Percentiles rank a stretch among this genome's conserved stretches.
Evolutionary conservation across 495 filamentous ascomycete genomes (phyloP).

Genomic region (Aspergillus sclerotiicarbonarius): DNA sequence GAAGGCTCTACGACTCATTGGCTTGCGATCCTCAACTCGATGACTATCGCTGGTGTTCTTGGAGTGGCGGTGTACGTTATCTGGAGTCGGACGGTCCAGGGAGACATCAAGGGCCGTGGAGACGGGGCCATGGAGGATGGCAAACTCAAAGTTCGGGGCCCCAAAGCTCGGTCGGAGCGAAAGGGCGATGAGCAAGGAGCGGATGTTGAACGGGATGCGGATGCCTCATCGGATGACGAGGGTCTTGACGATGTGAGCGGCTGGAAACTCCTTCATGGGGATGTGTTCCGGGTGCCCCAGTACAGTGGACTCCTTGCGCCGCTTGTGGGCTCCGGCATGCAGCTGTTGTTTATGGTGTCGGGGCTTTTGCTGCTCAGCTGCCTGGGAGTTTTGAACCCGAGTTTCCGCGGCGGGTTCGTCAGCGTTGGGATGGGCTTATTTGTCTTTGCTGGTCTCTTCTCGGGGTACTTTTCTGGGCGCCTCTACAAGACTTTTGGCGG

Average conservation of each 20-base stretch:
- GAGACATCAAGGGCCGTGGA: slow-evolving; percentile 72
- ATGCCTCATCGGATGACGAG: slow-evolving; percentile 73
- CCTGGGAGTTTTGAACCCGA: slow-evolving; percentile 83
- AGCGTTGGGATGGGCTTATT: slow-evolving; percentile 85
- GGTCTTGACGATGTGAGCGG: slow-evolving; percentile 79
- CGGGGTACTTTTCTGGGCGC: slow-evolving; percentile 86
- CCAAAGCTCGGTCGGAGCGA: slow-evolving; percentile 53
- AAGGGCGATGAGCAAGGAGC: slow-evolving; percentile 56
- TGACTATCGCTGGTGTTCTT: slow-evolving; percentile 80
- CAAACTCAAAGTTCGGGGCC: slow-evolving; percentile 55
- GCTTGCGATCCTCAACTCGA: slow-evolving; percentile 88
- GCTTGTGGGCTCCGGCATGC: slow-evolving; percentile 83
- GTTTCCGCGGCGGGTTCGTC: slow-evolving; percentile 88
- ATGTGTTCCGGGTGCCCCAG: slow-evolving; percentile 82
- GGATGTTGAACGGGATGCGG: slow-evolving; percentile 59
- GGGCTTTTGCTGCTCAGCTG: slow-evolving; percentile 78
- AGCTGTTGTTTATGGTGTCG: slow-evolving; percentile 82
- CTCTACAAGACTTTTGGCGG: slow-evolving; percentile 89
- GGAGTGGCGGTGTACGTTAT: slow-evolving; percentile 86
- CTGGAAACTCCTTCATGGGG: slow-evolving; percentile 92
- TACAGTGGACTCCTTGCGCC: slow-evolving; percentile 80
- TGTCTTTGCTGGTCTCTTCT: slow-evolving; percentile 83
- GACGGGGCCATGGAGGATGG: slow-evolving; percentile 67
- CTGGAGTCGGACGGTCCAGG: slow-evolving; percentile 74
- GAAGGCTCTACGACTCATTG: slow-evolving; percentile 85